These are phyloP conservation scores for Wickerhamiella musiphila DNA, from an alignment of 805 yeast species.

Conservation along the genomic window DNA sequence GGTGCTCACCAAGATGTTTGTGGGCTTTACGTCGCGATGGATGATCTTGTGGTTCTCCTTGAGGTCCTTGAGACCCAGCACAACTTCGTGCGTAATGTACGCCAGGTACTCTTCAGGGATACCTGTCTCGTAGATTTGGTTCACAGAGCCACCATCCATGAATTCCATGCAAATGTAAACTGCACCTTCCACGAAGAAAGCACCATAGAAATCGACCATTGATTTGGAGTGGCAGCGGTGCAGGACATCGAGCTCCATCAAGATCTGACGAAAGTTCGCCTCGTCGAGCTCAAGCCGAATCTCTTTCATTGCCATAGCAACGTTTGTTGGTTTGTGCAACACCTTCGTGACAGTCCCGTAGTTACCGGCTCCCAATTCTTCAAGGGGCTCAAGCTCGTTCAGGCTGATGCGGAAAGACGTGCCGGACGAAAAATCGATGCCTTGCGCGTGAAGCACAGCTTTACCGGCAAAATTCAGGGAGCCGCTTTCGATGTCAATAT, in stretches of 20 bases:
- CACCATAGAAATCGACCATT: slow-evolving; percentile 93
- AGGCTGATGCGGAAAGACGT: slow-evolving; percentile 70
- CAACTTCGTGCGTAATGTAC: slow-evolving; percentile 60
- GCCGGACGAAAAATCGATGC: slow-evolving; percentile 81
- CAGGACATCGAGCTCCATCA: slow-evolving; percentile 89
- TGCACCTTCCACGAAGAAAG: slow-evolving; percentile 93
- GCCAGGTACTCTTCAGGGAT: slow-evolving; percentile 69
- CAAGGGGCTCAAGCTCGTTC: slow-evolving; percentile 53
- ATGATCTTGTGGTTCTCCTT: slow-evolving; percentile 85
- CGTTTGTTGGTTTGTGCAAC: slow-evolving; percentile 78
- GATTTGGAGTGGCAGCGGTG: slow-evolving; percentile 82
- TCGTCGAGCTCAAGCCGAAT: slow-evolving; percentile 87
- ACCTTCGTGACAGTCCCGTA: slow-evolving; percentile 94
- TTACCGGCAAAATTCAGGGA: slow-evolving; percentile 84
- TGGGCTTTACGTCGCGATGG: slow-evolving; percentile 94
- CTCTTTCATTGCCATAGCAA: slow-evolving; percentile 94
- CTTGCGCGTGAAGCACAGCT: slow-evolving; percentile 78
- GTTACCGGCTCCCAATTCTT: slow-evolving; percentile 88
- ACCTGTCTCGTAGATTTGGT: slow-evolving; percentile 65
- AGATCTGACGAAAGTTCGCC: slow-evolving; percentile 77
- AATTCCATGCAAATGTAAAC: slow-evolving; percentile 97
- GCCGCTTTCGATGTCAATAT: slow-evolving; percentile 83
- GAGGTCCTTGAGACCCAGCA: slow-evolving; percentile 62
- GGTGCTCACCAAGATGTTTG: slow-evolving; percentile 61
- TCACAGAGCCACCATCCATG: slow-evolving; percentile 93